Evolutionary conservation across 164 flowering plant genomes (phyloP).

Genomic region (Magnolia sinica): DNA sequence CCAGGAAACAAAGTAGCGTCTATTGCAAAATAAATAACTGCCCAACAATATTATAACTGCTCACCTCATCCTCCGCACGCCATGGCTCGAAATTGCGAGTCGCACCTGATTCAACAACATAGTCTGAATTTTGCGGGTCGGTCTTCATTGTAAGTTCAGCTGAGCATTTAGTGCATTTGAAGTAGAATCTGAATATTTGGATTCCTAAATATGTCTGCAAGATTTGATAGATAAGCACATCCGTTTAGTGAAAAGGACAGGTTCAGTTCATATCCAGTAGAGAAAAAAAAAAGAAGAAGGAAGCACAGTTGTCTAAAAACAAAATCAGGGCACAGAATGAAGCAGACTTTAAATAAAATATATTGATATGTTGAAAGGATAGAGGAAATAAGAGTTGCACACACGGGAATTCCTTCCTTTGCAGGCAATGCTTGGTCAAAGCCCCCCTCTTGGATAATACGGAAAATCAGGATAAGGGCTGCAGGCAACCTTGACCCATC

Average conservation of each 20-base stretch:
- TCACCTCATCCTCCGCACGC: slow-evolving; percentile 93
- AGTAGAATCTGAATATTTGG: slow-evolving; percentile 82
- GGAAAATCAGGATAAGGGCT: neutral
- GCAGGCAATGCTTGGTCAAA: neutral
- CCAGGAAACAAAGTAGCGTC: neutral
- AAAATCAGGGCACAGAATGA: neutral
- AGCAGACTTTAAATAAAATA: neutral
- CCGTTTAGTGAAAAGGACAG: neutral
- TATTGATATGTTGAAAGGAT: neutral
- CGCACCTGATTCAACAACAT: slow-evolving; percentile 87
- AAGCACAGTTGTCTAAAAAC: neutral
- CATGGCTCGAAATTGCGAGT: slow-evolving; percentile 92
- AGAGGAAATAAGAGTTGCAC: neutral
- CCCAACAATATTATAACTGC: neutral
- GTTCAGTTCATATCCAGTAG: neutral
- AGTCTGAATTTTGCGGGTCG: slow-evolving; percentile 94
- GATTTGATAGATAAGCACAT: neutral
- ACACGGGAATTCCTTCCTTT: neutral
- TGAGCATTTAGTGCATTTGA: slow-evolving; percentile 90
- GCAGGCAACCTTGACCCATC: neutral
- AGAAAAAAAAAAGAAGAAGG: neutral
- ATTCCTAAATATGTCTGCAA: slow-evolving; percentile 85
- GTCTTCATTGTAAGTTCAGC: slow-evolving; percentile 89
- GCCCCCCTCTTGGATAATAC: neutral
- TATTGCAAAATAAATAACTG: neutral